Evolutionary conservation across 2,329 filamentous ascomycete genomes (phyloP), one percentile per base, ranked within the genome.

Genomic region (Zalaria obscura): DNA sequence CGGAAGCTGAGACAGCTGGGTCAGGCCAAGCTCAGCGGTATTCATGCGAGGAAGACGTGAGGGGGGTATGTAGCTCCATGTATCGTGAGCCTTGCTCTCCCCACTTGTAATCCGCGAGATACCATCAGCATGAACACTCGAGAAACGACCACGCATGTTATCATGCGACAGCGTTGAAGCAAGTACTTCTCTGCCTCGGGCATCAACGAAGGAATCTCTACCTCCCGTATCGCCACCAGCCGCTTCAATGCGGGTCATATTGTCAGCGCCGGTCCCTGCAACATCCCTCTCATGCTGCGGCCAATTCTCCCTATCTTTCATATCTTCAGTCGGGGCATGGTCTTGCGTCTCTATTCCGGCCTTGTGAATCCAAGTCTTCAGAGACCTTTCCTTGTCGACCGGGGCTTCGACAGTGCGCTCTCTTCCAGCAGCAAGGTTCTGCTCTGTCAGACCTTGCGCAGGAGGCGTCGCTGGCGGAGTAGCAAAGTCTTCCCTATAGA

Each of bases 201-300:
- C 64, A 48, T 80, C 69, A 18, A 82, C 75, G 25, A 65, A 66
- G 47, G 77, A 78, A 39, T 61, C 57, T 45, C 52, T 49, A 8
- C 54, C 46, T 3, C 50, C 53, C 29, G 45, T 40, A 40, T 56
- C 53, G 7, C 29, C 29, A 35, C 52, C 57, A 7, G 48, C 49
- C 27, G 53, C 50, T 27, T 59, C 58, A 3, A 66, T 46, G n/a
- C 61, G 57, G 10, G 60, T 60, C 77, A 88, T 83, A 41, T 79
- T 76, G 56, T 96, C 89, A 3, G 68, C 54, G 1, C 87, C 87
- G 44, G 79, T 75, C 0, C 89, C 88, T 40, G 79, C 78, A 25
- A 94, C 78, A 54, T 95, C 88, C 42, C 78, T 72, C 43, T 75
- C 70, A 55, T 88, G 82, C 28, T 72, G 39, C 25, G 36, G 35